Conservation (phyloP, 352 stramenopile genomes). For the Globisporangium emineosum region DNA sequence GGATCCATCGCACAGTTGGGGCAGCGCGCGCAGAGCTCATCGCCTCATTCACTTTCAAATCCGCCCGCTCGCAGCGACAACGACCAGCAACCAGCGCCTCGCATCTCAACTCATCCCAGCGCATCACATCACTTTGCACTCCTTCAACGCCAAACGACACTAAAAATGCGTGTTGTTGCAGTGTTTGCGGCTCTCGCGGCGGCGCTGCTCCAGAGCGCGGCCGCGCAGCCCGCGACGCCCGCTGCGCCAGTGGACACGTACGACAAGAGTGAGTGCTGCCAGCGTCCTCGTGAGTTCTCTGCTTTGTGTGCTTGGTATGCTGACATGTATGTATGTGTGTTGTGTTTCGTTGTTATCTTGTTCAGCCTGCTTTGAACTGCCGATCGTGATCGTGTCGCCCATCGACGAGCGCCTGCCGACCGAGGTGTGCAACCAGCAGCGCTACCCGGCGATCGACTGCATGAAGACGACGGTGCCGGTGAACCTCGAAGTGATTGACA, state of each 20-base stretch:
- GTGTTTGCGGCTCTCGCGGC: slow-evolving; percentile 2
- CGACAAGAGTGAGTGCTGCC: slow-evolving; percentile 11
- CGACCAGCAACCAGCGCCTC: background rate
- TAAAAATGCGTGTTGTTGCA: background rate
- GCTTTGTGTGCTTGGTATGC: background rate
- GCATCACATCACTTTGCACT: background rate
- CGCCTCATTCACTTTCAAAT: slow-evolving; percentile 4
- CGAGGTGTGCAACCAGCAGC: slow-evolving; percentile 65
- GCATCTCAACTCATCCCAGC: background rate
- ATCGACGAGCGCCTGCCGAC: slow-evolving; percentile 55
- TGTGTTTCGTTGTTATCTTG: background rate
- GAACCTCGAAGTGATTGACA: slow-evolving; percentile 62
- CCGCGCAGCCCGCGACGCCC: background rate
- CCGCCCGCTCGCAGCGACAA: slow-evolving; percentile 5
- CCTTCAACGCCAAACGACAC: background rate
- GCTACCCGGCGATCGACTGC: slow-evolving; percentile 63
- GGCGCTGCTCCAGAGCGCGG: background rate
- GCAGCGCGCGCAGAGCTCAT: background rate
- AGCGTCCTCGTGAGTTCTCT: background rate
- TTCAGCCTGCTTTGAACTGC: slow-evolving; percentile 60
- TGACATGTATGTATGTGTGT: background rate
- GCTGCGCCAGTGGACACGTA: background rate
- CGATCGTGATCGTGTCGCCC: slow-evolving; percentile 62
- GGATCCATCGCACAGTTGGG: background rate
- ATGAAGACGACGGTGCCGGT: slow-evolving; percentile 53